A percentile compares a stretch with the other conserved stretches of the same genome.
Evolutionary conservation across 192 early-diverging fungal species (phyloP).

Genomic region (Rhizophagus sp.): DNA sequence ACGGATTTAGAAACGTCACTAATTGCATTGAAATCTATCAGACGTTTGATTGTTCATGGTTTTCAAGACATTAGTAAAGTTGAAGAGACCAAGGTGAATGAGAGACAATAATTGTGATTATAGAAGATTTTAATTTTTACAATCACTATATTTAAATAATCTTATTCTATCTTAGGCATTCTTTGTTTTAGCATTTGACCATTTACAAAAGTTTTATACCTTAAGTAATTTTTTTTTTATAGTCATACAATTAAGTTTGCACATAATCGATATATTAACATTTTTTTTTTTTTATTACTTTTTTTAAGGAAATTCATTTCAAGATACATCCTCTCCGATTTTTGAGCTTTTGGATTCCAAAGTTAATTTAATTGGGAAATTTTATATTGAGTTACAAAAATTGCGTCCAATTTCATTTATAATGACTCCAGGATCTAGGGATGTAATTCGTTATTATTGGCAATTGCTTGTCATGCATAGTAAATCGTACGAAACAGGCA

Average conservation of each 20-base stretch:
- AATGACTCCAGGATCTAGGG: slow-evolving; percentile 55
- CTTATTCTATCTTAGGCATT: slow-evolving; percentile 36
- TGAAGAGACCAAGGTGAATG: slow-evolving; percentile 53
- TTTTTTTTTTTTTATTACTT: not conserved
- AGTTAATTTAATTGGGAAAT: slow-evolving; percentile 71
- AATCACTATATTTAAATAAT: not conserved
- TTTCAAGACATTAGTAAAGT: slow-evolving; percentile 58
- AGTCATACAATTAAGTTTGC: not conserved
- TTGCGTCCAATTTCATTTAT: slow-evolving; percentile 67
- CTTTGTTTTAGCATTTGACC: slow-evolving; percentile 47
- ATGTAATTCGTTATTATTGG: slow-evolving; percentile 80
- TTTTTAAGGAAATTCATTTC: slow-evolving; percentile 16
- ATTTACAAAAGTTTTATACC: slow-evolving; percentile 58
- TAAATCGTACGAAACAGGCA: slow-evolving; percentile 20
- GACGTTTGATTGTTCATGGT: slow-evolving; percentile 79
- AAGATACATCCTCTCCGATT: not conserved
- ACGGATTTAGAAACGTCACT: slow-evolving; percentile 60
- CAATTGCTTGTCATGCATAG: slow-evolving; percentile 45
- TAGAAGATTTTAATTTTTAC: not conserved
- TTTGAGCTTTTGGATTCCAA: slow-evolving; percentile 40
- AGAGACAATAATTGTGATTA: not conserved
- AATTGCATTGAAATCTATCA: slow-evolving; percentile 71
- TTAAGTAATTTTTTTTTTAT: slow-evolving; percentile 40
- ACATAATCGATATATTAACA: not conserved
- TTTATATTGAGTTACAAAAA: slow-evolving; percentile 76